Evolutionary conservation across 495 filamentous ascomycete species (phyloP).

Genomic region (Penicillium dipodomyicola): DNA sequence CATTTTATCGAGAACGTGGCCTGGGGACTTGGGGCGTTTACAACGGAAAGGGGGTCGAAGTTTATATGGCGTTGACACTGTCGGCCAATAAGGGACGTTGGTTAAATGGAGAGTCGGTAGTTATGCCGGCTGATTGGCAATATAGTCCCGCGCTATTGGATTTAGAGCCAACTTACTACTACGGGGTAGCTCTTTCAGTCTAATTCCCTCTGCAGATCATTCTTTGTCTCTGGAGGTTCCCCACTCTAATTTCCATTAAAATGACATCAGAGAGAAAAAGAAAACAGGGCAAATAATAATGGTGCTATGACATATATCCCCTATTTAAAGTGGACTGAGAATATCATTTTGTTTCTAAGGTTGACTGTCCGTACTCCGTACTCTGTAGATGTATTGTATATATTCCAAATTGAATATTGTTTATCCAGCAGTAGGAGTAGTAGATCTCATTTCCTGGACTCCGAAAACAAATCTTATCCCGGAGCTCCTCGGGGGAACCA

Average conservation of each 20-base stretch:
- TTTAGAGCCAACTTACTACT: not conserved
- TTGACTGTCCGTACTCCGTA: not conserved
- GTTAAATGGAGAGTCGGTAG: not conserved
- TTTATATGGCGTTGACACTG: not conserved
- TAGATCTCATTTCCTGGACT: too few species aligned
- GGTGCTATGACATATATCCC: not conserved
- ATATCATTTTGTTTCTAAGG: not conserved
- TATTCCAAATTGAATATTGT: too few species aligned
- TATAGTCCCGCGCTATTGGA: slow-evolving; percentile 4
- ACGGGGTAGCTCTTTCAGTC: not conserved
- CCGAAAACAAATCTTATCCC: slow-evolving; percentile 4
- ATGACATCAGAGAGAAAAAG: not conserved
- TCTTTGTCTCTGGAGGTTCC: not conserved
- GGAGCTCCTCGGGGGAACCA: slow-evolving; percentile 2
- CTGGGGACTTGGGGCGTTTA: not conserved
- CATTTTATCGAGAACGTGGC: not conserved
- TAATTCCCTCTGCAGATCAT: slow-evolving; percentile 8
- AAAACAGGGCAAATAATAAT: not conserved
- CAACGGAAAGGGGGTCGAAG: not conserved
- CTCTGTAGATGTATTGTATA: too few species aligned
- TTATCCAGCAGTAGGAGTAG: too few species aligned
- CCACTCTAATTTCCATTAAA: slow-evolving; percentile 10
- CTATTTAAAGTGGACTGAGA: not conserved
- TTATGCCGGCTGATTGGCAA: not conserved
- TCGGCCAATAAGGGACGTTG: not conserved